Evolutionary conservation across 2,329 filamentous ascomycete genomes (phyloP), one percentile per base, ranked within the genome.

Genomic region (Emmonsia crescens): DNA sequence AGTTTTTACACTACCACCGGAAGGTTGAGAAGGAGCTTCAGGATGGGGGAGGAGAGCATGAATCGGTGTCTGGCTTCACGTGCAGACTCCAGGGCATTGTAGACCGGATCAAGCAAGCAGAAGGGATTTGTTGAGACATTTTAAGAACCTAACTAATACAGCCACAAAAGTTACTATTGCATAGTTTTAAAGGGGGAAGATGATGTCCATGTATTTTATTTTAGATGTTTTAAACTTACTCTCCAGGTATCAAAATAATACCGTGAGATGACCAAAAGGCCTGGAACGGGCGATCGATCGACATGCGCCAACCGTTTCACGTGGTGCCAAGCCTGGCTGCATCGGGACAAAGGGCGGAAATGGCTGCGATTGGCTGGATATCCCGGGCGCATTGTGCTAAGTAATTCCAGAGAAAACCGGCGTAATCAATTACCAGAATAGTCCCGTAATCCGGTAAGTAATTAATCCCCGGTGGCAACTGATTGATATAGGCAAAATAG

Each of bases 1-100:
- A 87, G 65, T 88, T 89, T 65, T 77, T 86, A 36, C 74, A 76
- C 46, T 81, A 86, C 64, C 80, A 88, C 68, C 79, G 81, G 64
- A 79, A 79, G 64, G 83, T 85, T 16, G 85, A 88, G 60, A 75
- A 75, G 58, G 74, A 78, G 61, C 65, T 72, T 31, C 68, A 73
- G 24, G 67, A 68, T 33, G 71, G 72, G 19, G 76, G 79, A 52
- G 75, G 78, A 29, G 77, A 77, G 42, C 75, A 77, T 44, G 81
- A 82, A 61, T 74, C 78, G 1, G 74, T 76, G 60, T 74, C 78
- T 61, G 80, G 77, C 27, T 83, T 85, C 64, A 83, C 82, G 3
- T 72, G 76, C 61, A 78, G 81, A 46, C 73, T 87, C 52, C 77
- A 82, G 69, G 74, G 75, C 29, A 80, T 86, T 9, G 75, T 84